Base-by-base conservation (phyloP, 2,329 filamentous ascomycete genomes). In the Botrytis tulipae region DNA sequence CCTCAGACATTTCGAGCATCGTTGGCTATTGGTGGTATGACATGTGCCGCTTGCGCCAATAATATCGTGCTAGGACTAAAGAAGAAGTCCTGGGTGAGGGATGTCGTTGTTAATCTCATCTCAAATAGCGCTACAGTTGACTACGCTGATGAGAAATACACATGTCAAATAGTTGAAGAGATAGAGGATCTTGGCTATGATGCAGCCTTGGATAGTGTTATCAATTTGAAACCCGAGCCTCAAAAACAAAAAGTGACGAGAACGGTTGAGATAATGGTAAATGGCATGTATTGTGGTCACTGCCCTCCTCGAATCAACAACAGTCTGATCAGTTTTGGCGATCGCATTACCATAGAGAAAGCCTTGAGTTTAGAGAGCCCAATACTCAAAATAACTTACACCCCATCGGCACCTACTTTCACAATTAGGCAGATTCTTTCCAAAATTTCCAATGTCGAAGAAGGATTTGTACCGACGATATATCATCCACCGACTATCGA, bases 401-500 rank as follows among this genome's bases (percentile, higher is more conserved):
- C 84, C 0, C 93, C 95, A 0, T 81, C 87, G 2, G 85, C 90
- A 5, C 92, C 93, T 0, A 80, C 78, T 0, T 89, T 97, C 78
- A 97, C 93, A 0, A 88, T 97, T 76, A 89, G 95, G 67, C 87
- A 89, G 12, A 93, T 98, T 60, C 84, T 97, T 20, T 83, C 85
- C 20, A 86, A 88, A 2, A 92, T 98, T 69, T 85, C 89, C 72
- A 86, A 86, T 8, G 86, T 88, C 9, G 92, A 97, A 78, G 83
- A 87, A 1, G 87, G 85, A 0, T 92, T 97, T 75, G 84, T 84
- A 40, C 88, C 91, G 1, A 89, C 87, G 2, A 88, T 98, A 20
- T 91, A 94, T 80, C 93, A 95, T 76, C 91, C 93, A 0, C 93
- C 92, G 0, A 94, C 91, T 0, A 87, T 97, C 7, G 95, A 97